A percentile compares a stretch with the other conserved stretches of the same genome.
These are phyloP conservation scores for Solanum aculeatissimum DNA, from an alignment of 305 asterid genomes.

Conservation along the genomic window DNA sequence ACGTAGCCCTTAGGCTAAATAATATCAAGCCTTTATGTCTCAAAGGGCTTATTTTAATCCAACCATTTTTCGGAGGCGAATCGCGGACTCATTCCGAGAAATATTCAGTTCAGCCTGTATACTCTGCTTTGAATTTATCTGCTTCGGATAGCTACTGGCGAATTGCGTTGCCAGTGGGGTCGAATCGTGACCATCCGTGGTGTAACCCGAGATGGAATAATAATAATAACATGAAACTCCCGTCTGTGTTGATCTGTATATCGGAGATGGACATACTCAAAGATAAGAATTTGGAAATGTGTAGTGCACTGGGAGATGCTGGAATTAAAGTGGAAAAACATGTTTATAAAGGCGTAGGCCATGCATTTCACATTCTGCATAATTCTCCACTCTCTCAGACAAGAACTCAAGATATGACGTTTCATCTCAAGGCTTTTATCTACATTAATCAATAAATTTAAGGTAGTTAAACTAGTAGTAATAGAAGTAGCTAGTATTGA, in stretches of 20 bases:
- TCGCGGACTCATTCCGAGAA: slow-evolving; percentile 56
- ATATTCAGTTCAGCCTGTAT: slow-evolving; percentile 31
- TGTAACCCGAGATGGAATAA: slow-evolving; percentile 35
- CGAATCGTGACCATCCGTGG: slow-evolving; percentile 71
- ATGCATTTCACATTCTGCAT: slow-evolving; percentile 73
- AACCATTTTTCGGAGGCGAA: slow-evolving; percentile 80
- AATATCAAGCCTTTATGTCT: slow-evolving; percentile 38
- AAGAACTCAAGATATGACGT: slow-evolving; percentile 39
- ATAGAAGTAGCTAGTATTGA: background rate
- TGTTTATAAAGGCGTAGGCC: slow-evolving; percentile 60
- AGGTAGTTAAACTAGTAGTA: background rate
- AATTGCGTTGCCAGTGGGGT: slow-evolving; percentile 54
- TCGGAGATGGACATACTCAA: slow-evolving; percentile 72
- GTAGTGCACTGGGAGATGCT: slow-evolving; percentile 22
- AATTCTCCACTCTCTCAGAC: slow-evolving; percentile 34
- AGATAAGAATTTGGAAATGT: slow-evolving; percentile 61
- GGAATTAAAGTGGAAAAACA: slow-evolving; percentile 43
- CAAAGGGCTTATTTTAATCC: slow-evolving; percentile 62
- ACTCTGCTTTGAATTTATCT: slow-evolving; percentile 53
- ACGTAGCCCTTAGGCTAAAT: slow-evolving; percentile 50
- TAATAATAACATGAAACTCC: slow-evolving; percentile 10
- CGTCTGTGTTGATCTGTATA: slow-evolving; percentile 35
- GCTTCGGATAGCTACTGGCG: slow-evolving; percentile 72
- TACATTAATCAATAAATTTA: background rate
- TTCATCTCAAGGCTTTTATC: slow-evolving; percentile 33